These are phyloP conservation scores for Trametes sp. DNA, from an alignment of 1,284 basidiomycete species.

Conservation along the genomic window DNA sequence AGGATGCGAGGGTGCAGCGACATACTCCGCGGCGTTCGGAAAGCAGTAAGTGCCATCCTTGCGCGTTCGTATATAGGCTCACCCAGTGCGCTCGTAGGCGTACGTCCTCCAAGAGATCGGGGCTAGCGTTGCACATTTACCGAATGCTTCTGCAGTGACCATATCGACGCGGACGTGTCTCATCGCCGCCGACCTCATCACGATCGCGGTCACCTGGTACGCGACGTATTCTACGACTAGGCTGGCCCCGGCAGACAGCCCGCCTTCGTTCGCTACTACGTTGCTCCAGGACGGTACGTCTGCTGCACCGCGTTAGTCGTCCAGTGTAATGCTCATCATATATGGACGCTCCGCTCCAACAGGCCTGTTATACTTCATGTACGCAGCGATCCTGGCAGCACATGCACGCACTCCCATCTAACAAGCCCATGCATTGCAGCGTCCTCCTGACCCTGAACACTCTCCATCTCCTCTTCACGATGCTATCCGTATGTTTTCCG, in stretches of 20 bases:
- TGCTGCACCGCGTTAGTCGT: too few relatives aligned
- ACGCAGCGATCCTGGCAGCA: too few relatives aligned
- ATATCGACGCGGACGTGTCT: neutral
- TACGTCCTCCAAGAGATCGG: neutral
- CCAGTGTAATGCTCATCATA: too few relatives aligned
- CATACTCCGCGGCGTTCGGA: neutral
- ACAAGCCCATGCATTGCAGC: too few relatives aligned
- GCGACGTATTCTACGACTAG: neutral
- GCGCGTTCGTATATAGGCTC: neutral
- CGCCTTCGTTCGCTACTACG: neutral
- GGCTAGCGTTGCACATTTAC: neutral
- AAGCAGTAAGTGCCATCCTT: neutral
- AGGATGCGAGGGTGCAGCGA: neutral
- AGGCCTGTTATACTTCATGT: neutral
- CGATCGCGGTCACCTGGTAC: neutral
- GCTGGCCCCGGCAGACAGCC: neutral
- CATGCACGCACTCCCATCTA: too few relatives aligned
- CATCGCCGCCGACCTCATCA: neutral
- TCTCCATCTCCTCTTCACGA: neutral
- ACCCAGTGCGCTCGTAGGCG: neutral
- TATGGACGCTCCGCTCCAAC: neutral
- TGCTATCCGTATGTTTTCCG: neutral
- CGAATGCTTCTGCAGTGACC: neutral
- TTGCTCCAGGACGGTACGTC: neutral
- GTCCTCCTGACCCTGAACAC: neutral